phyloP scores from a whole-genome alignment of 306 rosid genomes.

The Cotoneaster glaucophyllus region DNA sequence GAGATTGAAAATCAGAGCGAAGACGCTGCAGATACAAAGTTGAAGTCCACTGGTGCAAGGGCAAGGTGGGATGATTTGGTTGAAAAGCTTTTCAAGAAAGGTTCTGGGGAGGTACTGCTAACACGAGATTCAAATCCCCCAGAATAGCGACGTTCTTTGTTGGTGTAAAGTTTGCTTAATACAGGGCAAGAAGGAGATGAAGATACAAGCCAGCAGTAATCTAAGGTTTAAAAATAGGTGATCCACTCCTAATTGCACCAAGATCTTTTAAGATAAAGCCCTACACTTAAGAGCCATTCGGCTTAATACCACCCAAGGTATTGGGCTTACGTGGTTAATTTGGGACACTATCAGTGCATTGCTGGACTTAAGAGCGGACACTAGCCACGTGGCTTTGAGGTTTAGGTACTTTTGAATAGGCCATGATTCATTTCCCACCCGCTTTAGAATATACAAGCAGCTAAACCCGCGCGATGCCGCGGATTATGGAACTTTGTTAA shows the following conservation, averaged over 20 bases:
- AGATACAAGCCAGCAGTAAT: not conserved
- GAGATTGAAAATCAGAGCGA: constrained; percentile 19
- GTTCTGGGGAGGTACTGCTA: constrained; percentile 22
- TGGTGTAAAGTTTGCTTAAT: not conserved
- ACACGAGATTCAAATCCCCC: constrained; percentile 22
- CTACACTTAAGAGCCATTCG: not conserved
- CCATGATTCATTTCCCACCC: not conserved
- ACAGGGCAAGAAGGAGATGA: not conserved
- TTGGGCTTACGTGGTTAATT: too few species aligned
- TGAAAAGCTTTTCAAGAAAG: constrained; percentile 47
- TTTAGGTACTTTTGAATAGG: not conserved
- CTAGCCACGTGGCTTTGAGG: not conserved
- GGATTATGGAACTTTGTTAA: too few species aligned
- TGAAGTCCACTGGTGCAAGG: constrained; percentile 33
- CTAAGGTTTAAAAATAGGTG: not conserved
- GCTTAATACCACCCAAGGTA: not conserved
- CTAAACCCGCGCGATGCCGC: too few species aligned
- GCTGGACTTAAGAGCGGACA: not conserved
- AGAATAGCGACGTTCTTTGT: constrained; percentile 16
- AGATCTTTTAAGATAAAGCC: not conserved
- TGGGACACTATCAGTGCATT: not conserved
- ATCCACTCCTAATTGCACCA: not conserved
- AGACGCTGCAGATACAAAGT: constrained; percentile 9
- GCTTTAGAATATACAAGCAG: not conserved
- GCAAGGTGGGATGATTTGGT: constrained; percentile 71